Evolutionary conservation across 2,329 filamentous ascomycete species (phyloP).

Genomic region (Colletotrichum tropicale): DNA sequence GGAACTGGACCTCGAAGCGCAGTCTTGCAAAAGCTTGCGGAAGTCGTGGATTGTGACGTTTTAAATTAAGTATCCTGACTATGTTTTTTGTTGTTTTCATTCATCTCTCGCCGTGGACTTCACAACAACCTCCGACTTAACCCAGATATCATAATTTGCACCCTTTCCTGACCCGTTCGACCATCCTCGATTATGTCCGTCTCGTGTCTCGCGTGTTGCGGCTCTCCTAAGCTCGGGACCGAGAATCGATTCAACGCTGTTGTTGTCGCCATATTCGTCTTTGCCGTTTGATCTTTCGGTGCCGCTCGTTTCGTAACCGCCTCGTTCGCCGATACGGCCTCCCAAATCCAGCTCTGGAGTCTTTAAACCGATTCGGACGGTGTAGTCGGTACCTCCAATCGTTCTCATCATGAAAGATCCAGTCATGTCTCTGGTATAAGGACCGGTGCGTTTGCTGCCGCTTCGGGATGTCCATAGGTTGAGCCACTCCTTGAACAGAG

Average conservation of each 20-base stretch:
- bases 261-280: neutral
- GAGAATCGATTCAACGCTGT: constrained; percentile 12
- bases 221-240: neutral
- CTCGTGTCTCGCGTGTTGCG: neutral
- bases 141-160: constrained; percentile 1
- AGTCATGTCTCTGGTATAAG: constrained; percentile 7
- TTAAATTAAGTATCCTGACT: neutral
- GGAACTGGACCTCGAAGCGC: neutral
- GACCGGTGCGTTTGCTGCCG: neutral
- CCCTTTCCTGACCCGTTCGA: neutral
- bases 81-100: neutral
- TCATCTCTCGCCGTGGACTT: constrained; percentile 1
- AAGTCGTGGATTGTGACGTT: neutral
- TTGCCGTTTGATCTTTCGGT: neutral
- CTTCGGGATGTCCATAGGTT: neutral
- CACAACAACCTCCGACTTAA: constrained; percentile 6
- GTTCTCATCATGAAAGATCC: constrained; percentile 11
- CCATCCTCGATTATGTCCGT: neutral
- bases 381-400: constrained; percentile 16
- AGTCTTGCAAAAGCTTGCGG: neutral
- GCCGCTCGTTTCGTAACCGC: neutral
- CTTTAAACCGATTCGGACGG: constrained; percentile 6
- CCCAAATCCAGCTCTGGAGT: constrained; percentile 2
- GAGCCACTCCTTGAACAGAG: constrained; percentile 32
- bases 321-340: neutral